These are phyloP conservation scores for Tremellales sp. DNA, from an alignment of 1,284 basidiomycete genomes.

Conservation along the genomic window DNA sequence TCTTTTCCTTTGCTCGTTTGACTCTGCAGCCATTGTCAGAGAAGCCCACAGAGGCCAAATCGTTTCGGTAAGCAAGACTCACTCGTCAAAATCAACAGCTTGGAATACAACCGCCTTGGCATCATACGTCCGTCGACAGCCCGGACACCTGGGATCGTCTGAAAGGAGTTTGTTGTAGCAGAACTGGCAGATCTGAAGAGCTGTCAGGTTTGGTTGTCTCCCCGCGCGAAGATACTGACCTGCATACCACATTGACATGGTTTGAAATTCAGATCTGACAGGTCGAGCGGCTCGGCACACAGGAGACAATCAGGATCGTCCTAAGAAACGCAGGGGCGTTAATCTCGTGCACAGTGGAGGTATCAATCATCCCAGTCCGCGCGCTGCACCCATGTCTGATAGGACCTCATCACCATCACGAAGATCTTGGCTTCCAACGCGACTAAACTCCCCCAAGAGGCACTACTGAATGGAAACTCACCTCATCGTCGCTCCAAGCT, in stretches of 20 bases:
- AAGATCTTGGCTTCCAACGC: too few relatives aligned
- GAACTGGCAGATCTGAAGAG: slow-evolving; percentile 87
- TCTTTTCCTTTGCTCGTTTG: slow-evolving; percentile 91
- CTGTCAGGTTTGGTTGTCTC: not conserved
- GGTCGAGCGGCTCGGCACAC: slow-evolving; percentile 98
- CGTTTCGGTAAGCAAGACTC: slow-evolving; percentile 44
- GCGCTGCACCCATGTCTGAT: too few relatives aligned
- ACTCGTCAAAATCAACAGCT: slow-evolving; percentile 94
- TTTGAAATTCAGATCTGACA: slow-evolving; percentile 98
- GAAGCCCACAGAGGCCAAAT: not conserved
- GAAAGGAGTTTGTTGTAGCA: slow-evolving; percentile 98
- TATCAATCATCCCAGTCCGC: too few relatives aligned
- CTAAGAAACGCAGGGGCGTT: too few relatives aligned
- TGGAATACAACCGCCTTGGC: slow-evolving; percentile 94
- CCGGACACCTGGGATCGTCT: slow-evolving; percentile 95
- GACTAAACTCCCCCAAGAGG: too few relatives aligned
- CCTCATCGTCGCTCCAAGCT: slow-evolving; percentile 96
- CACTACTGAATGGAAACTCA: slow-evolving; percentile 23
- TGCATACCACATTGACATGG: slow-evolving; percentile 99
- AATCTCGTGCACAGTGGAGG: too few relatives aligned
- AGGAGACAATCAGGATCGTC: slow-evolving; percentile 98
- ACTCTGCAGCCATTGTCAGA: slow-evolving; percentile 58
- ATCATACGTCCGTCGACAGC: slow-evolving; percentile 89
- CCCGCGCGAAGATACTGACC: slow-evolving; percentile 52
- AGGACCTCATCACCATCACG: too few relatives aligned